phyloP scores from a whole-genome alignment of 129 eudicot genomes.

The Lactuca sativa region DNA sequence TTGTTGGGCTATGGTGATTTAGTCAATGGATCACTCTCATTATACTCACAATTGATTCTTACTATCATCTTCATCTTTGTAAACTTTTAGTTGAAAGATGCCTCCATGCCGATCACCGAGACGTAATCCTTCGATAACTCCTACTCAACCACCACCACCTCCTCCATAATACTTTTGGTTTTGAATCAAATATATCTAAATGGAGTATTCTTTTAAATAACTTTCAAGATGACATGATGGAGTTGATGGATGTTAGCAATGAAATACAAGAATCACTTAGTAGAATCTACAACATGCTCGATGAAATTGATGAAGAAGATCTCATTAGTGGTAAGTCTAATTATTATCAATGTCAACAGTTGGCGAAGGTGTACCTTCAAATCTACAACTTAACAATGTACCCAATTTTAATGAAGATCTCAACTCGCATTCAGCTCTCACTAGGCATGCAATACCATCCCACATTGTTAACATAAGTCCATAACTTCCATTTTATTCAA shows the following conservation, averaged over 20 bases:
- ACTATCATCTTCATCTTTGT: too few species aligned
- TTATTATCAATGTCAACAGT: conserved; percentile 32
- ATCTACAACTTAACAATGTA: conserved; percentile 78
- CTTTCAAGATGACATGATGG: conserved; percentile 97
- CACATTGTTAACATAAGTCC: conserved; percentile 50
- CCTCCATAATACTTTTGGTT: too few species aligned
- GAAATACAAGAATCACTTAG: conserved; percentile 94
- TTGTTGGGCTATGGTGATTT: too few species aligned
- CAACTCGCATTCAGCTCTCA: conserved; percentile 78
- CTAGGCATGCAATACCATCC: conserved; percentile 54
- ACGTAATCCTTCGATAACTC: too few species aligned
- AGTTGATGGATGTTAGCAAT: conserved; percentile 87
- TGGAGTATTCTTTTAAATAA: conserved; percentile 41
- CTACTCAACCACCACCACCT: too few species aligned
- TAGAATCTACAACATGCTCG: conserved; percentile 80
- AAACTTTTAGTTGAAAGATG: too few species aligned
- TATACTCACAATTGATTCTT: too few species aligned
- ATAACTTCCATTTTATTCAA: neutral
- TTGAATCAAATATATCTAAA: conserved; percentile 3
- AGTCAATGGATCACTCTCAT: too few species aligned
- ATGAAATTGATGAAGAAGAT: conserved; percentile 96
- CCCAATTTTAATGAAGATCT: conserved; percentile 58
- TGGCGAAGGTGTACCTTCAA: conserved; percentile 83
- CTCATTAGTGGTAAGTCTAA: conserved; percentile 77
- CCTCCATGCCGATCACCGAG: too few species aligned